A percentile compares a stretch with the other conserved stretches of the same genome.
These are phyloP conservation scores for Amaranthus cruentus DNA, from an alignment of 148 eudicot species.

Conservation along the genomic window DNA sequence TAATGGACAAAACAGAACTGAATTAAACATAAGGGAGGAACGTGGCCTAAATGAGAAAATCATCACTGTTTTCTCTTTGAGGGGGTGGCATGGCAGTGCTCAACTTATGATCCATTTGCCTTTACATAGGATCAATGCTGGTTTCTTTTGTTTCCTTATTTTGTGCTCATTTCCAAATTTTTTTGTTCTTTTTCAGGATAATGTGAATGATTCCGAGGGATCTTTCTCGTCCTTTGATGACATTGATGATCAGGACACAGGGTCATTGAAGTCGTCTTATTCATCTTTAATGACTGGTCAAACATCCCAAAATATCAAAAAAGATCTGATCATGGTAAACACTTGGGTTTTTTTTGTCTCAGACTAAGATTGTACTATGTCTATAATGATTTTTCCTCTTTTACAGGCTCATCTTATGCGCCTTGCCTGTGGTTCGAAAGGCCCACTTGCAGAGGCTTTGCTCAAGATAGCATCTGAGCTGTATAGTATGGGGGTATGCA, in stretches of 20 bases:
- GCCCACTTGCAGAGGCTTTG: constrained; percentile 73
- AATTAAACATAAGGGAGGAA: no score
- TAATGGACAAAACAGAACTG: no score
- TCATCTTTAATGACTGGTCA: constrained; percentile 38
- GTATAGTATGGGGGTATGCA: constrained; percentile 62
- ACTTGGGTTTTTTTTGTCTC: background rate
- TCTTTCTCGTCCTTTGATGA: constrained; percentile 31
- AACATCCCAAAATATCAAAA: constrained; percentile 48
- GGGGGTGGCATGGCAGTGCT: no score
- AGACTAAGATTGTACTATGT: constrained; percentile 18
- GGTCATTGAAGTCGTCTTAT: constrained; percentile 44
- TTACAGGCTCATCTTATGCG: constrained; percentile 95
- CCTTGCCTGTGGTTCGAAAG: constrained; percentile 79
- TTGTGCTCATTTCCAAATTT: background rate
- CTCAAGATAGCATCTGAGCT: constrained; percentile 84
- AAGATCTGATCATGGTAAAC: constrained; percentile 68
- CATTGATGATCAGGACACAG: constrained; percentile 36
- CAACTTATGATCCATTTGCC: no score
- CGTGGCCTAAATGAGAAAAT: no score
- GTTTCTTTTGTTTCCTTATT: background rate
- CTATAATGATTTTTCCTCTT: constrained; percentile 14
- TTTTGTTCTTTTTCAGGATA: constrained; percentile 42
- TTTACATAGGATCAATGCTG: background rate
- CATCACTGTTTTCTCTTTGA: no score
- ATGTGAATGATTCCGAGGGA: constrained; percentile 26